Conservation (phyloP, 1,139 yeast genomes). For the Geotrichum restrictum region DNA sequence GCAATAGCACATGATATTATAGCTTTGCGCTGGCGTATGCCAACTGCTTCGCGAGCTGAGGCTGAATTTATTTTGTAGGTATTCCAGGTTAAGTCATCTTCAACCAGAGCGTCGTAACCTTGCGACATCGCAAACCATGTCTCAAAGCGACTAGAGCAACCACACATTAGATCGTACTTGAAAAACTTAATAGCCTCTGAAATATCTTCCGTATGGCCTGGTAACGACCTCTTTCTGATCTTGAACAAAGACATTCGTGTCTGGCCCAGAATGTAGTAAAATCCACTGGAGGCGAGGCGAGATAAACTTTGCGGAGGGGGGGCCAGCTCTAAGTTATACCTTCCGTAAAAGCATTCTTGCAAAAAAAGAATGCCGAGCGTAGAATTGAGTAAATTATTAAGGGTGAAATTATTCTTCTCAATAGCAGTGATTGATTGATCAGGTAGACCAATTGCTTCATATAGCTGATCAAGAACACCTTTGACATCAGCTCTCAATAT, state of each 20-base stretch:
- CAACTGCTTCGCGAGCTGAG: constrained; percentile 61
- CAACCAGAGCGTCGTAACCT: constrained; percentile 73
- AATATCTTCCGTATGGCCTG: constrained; percentile 75
- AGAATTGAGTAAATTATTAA: constrained; percentile 53
- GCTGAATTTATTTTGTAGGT: constrained; percentile 71
- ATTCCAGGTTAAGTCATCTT: constrained; percentile 86
- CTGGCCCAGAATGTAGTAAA: constrained; percentile 71
- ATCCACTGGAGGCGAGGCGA: constrained; percentile 49
- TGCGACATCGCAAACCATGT: constrained; percentile 85
- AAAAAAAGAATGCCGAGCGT: constrained; percentile 52
- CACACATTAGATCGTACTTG: constrained; percentile 61
- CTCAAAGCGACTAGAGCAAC: constrained; percentile 61
- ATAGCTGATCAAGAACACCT: constrained; percentile 63
- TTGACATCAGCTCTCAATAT: constrained; percentile 62
- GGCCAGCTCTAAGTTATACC: constrained; percentile 42
- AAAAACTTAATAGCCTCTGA: constrained; percentile 68
- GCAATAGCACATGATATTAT: constrained; percentile 76
- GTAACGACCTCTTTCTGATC: constrained; percentile 64
- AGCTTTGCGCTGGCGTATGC: constrained; percentile 64
- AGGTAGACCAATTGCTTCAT: constrained; percentile 71
- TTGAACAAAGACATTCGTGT: constrained; percentile 63
- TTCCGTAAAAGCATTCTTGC: constrained; percentile 57
- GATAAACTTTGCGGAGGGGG: constrained; percentile 39
- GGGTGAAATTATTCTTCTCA: constrained; percentile 38
- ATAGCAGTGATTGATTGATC: constrained; percentile 41